Evolutionary conservation across 768 basidiomycete species (phyloP), one percentile per base, ranked within the genome.

Genomic region (Boletellus ananiceps): DNA sequence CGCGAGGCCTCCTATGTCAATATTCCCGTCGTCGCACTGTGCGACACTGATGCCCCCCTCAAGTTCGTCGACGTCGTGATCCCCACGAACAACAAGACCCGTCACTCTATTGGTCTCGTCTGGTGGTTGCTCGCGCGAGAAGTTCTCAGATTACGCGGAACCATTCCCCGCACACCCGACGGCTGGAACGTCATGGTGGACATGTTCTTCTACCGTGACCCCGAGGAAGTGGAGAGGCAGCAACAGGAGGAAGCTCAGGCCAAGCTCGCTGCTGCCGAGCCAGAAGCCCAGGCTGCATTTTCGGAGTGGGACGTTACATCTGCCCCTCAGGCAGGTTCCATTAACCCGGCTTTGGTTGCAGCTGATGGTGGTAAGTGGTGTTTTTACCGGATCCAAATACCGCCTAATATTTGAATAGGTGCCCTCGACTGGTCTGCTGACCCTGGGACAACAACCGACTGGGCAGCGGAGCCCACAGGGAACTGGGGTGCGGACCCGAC

Each of bases 121-220:
- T 95, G 93, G 93, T 96, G 91, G 91, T 72, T 99, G 63, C 88
- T 99, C 59, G 89, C 90, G 66, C 89, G 96, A 62, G 96, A 99
- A 69, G 93, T 96, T 62, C 87, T 99, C 72, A 84, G 96, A 65
- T 80, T 99, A 65, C 84, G 93, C 54, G 96, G 96, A 40, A 88
- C 90, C 49, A 85, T 98, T 71, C 87, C 93, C 52, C 83, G 96
- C 62, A 87, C 91, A 36, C 70, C 82, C 54, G 93, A 95, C 55
- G 90, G 88, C 62, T 99, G 96, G 96, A 89, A 85, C 69, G 88
- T 96, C 71, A 96, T 98, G 91, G 93, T 94, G 58, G 94, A 95
- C 72, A 88, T 95, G 86, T 94, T 94, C 87, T 93, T 97, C 86
- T 98, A 98, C 83, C 90, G 95, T 65, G 95, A 97, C 75, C 93